Base-by-base conservation (phyloP, 371 early-diverging fungal genomes). In the Funneliformis caledonium region DNA sequence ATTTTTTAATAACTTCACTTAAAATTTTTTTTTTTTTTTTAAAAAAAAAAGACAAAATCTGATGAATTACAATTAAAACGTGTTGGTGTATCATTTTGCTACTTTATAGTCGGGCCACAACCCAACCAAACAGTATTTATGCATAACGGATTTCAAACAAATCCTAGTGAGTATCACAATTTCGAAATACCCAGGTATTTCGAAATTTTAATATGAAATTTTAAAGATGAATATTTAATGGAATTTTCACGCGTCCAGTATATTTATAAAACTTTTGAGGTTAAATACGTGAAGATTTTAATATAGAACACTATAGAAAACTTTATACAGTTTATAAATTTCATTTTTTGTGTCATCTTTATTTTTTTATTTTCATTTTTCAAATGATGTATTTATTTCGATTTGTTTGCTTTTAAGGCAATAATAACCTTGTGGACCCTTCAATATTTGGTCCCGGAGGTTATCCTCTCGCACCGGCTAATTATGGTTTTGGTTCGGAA, bases 401-500 rank as follows among this genome's bases (percentile, higher is more conserved):
- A 19, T 52, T 52, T 52, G 56, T 52, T 52, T 14, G 16, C 75
- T 6, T 52, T 64, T 42, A 70, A 56, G 61, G 37, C 37, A 37
- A 37, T 45, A 37, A 37, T 45, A 62, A 47, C 73, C 48, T 75
- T 60, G 60, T 64, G 19, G 47, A 81, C 43, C 43, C 78, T 11
- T 59, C 82, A 8, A 67, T 82, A 65, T 68, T 82, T 33, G 68
- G 82, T 59, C n/a, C 62, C 3, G 43, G 67, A 67, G 64, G 10
- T 62, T 85, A 83, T 64, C 85, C 83, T 14, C 45, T 83, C 11
- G 47, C 83, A 8, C 42, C 61, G 37, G 69, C 85, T 56, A 85
- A 88, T 78, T 82, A 87, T 78, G 90, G 87, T 68, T 97, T 97
- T 87, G 95, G 94, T 68, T 96, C 96, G 1, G 95, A 94, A 64